Conservation (phyloP, 441 rosid species). For the Corymbia calophylla region DNA sequence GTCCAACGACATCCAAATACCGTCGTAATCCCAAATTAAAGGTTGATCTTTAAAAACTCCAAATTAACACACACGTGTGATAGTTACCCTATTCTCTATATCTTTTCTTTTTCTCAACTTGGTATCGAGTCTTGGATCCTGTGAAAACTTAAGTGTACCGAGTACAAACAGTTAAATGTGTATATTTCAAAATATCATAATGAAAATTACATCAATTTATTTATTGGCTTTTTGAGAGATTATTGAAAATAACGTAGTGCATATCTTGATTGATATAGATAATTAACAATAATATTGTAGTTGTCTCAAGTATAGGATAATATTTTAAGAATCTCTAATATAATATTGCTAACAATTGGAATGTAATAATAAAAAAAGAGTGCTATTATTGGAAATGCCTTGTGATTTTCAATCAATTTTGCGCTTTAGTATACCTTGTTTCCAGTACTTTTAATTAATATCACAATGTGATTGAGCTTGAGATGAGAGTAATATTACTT, state of each 20-base stretch:
- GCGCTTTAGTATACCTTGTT: background rate
- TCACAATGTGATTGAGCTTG: background rate
- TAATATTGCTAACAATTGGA: no score
- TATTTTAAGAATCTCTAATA: background rate
- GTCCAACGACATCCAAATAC: background rate
- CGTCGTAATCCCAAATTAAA: background rate
- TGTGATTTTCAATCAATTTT: background rate
- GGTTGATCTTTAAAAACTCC: background rate
- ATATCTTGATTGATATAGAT: background rate
- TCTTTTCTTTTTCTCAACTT: background rate
- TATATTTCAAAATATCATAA: accelerated
- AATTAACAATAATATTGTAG: no score
- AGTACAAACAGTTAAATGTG: background rate
- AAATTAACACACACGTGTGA: background rate
- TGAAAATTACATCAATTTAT: no score
- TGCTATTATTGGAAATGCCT: background rate
- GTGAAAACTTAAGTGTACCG: background rate
- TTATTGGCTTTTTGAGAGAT: background rate
- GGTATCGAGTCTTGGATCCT: accelerated
- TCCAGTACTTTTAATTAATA: background rate
- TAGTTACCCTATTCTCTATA: background rate
- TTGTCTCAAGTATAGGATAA: background rate
- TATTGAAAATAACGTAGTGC: background rate
- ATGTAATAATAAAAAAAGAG: background rate
- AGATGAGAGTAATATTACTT: background rate